Conservation (phyloP, 805 yeast genomes). For the Yarrowia alimentaria region DNA sequence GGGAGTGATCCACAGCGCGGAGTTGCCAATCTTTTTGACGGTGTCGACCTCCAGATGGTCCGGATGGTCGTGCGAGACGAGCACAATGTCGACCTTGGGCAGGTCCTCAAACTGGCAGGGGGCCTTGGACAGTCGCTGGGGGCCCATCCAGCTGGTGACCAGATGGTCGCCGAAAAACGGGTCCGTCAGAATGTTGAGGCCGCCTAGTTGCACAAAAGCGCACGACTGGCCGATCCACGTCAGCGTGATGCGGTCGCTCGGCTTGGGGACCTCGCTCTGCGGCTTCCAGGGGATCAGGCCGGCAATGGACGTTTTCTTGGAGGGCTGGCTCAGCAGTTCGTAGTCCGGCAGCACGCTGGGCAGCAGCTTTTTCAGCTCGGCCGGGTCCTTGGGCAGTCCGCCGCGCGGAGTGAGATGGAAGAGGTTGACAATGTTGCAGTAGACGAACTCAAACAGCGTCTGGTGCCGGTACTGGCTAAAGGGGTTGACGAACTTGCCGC, state of each 20-base stretch:
- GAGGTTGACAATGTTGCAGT: conserved; percentile 68
- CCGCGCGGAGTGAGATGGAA: conserved; percentile 61
- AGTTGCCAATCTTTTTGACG: conserved; percentile 53
- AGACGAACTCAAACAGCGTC: conserved; percentile 79
- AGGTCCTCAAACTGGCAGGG: conserved; percentile 66
- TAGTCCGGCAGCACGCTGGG: conserved; percentile 61
- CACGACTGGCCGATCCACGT: conserved; percentile 97
- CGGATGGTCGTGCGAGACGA: conserved; percentile 93
- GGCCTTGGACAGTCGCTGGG: conserved; percentile 75
- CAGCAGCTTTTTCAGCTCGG: conserved; percentile 53
- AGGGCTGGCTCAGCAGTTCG: conserved; percentile 43
- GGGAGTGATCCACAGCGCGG: conserved; percentile 82
- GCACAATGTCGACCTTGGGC: conserved; percentile 64
- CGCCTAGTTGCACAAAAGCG: conserved; percentile 65
- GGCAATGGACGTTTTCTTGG: conserved; percentile 30
- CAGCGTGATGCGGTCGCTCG: conserved; percentile 50
- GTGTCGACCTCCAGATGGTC: conserved; percentile 80
- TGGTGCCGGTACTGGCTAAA: conserved; percentile 87
- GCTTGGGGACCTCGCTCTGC: conserved; percentile 30
- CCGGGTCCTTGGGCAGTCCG: conserved; percentile 51
- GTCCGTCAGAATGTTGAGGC: conserved; percentile 77
- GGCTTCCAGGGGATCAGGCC: conserved; percentile 35
- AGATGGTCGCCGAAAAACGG: conserved; percentile 73
- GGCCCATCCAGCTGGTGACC: conserved; percentile 66
- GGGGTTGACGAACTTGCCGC: conserved; percentile 86